Evolutionary conservation across 306 rosid species (phyloP).

Genomic region (Vachellia pachyceras): DNA sequence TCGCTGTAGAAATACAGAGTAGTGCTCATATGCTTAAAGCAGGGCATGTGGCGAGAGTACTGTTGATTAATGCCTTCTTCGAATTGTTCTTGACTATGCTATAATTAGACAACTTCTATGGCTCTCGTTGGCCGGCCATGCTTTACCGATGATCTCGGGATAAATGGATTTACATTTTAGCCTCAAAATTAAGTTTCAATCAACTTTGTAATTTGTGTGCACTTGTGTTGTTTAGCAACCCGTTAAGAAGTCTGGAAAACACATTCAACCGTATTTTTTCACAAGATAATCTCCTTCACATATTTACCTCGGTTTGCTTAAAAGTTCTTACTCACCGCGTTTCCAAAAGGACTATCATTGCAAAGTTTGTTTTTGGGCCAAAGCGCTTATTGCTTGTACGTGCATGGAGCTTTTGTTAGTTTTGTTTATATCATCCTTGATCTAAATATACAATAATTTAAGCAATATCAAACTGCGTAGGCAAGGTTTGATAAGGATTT

Average conservation of each 20-base stretch:
- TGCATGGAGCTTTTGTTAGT: neutral
- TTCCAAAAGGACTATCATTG: too few species aligned
- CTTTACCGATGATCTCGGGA: too few species aligned
- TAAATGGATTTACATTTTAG: too few species aligned
- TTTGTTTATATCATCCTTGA: neutral
- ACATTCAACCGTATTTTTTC: too few species aligned
- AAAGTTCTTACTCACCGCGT: too few species aligned
- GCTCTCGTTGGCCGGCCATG: too few species aligned
- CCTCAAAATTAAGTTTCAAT: neutral
- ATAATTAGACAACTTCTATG: neutral
- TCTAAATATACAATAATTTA: neutral
- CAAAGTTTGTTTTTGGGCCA: too few species aligned
- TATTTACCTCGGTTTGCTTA: too few species aligned
- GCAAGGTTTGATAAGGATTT: neutral
- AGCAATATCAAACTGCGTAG: too few species aligned
- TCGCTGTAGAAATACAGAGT: conserved; percentile 54
- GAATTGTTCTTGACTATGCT: neutral
- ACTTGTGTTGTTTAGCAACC: too few species aligned
- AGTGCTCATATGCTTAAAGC: conserved; percentile 38
- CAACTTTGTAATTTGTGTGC: neutral
- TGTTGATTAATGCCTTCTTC: neutral
- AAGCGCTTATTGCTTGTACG: neutral
- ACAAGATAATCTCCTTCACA: too few species aligned
- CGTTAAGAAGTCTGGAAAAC: too few species aligned
- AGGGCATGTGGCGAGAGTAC: neutral